Evolutionary conservation across 1,284 basidiomycete genomes (phyloP).

Genomic region (Cryptococcus sp.): DNA sequence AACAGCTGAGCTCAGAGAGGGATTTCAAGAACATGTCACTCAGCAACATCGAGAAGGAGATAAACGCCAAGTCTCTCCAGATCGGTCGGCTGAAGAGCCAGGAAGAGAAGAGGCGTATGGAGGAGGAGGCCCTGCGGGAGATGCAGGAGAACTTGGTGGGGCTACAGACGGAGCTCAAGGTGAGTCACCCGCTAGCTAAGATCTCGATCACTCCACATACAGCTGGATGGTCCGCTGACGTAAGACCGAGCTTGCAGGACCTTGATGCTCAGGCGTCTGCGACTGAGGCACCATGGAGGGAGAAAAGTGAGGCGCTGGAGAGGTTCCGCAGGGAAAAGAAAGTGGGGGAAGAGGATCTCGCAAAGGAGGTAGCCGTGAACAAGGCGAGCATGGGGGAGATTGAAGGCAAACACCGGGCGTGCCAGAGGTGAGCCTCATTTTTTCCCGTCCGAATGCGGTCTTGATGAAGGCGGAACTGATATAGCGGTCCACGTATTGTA

Average conservation of each 20-base stretch:
- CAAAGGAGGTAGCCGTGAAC: conserved; percentile 30
- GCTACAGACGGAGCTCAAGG: conserved; percentile 41
- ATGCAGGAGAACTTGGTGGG: conserved; percentile 59
- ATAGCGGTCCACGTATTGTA: conserved; percentile 36
- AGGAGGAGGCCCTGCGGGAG: conserved; percentile 61
- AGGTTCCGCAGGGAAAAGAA: conserved; percentile 34
- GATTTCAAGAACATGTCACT: conserved; percentile 62
- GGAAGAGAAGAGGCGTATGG: conserved; percentile 61
- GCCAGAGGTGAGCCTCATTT: conserved; percentile 27
- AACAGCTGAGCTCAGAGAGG: conserved; percentile 59
- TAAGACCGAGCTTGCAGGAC: conserved; percentile 19
- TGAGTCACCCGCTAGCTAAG: conserved; percentile 11
- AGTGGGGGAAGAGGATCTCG: conserved; percentile 35
- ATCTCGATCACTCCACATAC: too few relatives aligned
- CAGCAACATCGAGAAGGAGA: conserved; percentile 51
- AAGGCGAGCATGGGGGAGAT: conserved; percentile 37
- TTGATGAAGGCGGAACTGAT: background rate
- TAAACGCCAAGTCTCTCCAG: conserved; percentile 62
- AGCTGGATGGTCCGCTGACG: background rate
- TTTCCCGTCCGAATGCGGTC: background rate
- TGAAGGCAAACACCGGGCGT: conserved; percentile 39
- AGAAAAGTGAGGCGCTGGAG: conserved; percentile 37
- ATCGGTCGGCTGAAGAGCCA: conserved; percentile 62
- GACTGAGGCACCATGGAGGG: conserved; percentile 44
- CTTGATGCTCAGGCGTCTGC: conserved; percentile 35